Base-by-base conservation (phyloP, 2,329 filamentous ascomycete genomes). In the Verticillium nonalfalfae region DNA sequence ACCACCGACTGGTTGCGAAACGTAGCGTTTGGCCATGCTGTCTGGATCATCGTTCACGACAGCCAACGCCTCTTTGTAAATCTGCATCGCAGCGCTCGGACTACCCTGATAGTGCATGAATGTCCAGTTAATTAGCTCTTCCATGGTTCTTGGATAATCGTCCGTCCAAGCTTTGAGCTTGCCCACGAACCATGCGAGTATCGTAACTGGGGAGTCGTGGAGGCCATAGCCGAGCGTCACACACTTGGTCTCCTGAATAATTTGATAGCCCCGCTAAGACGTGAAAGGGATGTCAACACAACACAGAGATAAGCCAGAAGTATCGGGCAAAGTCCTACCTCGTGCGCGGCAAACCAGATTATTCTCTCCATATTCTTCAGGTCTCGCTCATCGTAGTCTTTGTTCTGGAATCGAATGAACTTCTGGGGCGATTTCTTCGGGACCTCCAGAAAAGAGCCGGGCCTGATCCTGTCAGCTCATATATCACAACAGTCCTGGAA, bases 381-480 rank as follows among this genome's bases (percentile, higher is more conserved):
- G 21, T 45, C 56, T 35, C 31, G 56, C 36, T 21, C 18, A 21
- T 31, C 31, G 36, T 58, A 58, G 36, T 45, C 36, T 36, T 58
- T 58, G 1, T 31, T 21, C 14, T 36, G 6, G 15, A 45, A 58
- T 18, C 38, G n/a, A 26, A 4, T 11, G 36, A 15, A 58, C 36
- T 58, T 58, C 7, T 45, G 36, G 14, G 56, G 56, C 9, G 56
- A 15, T n/a, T 45, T 58, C 6, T 40, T n/a, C 21, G 38, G 5
- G 6, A 74, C 68, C 65, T 79, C 77, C 5, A 76, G 62, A 57
- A 78, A 77, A 4, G 70, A 74, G 0, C 76, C 75, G 1, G 78
- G 76, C 56, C 36, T 58, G 26, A 21, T 33, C 7, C 39, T 15
- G n/a, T 45, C 39, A 45, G 39, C 15, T n/a, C n/a, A 7, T 45